Base-by-base conservation (phyloP, 768 basidiomycete species). In the Macrolepiota albuminosa region DNA sequence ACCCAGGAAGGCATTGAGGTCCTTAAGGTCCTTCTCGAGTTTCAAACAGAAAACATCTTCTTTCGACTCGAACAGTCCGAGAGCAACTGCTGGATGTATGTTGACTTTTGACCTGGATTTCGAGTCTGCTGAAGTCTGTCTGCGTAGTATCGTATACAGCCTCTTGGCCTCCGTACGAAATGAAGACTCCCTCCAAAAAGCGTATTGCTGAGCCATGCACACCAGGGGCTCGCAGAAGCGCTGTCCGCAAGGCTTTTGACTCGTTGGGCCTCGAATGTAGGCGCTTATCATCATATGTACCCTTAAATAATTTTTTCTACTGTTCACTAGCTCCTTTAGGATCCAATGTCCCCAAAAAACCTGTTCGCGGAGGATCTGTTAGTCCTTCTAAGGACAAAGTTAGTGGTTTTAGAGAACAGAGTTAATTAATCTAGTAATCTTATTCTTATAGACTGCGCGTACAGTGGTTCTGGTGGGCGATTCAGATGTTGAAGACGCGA, bases 401-500 rank as follows among this genome's bases (percentile, higher is more conserved):
- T 29, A 21, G 54, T 43, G 10, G 8, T 42, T 7, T 6, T n/a
- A 54, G 18, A 42, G 10, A 54, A 33, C n/a, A 31, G 8, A 21
- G 26, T 43, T 29, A 18, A 54, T 43, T 31, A 14, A 42, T 43
- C 3, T 6, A 54, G 11, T 43, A 6, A 21, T 13, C 11, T 42
- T 54, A 11, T 42, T 29, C n/a, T 29, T 40, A 26, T n/a, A 54
- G 54, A 21, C 16, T 13, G 11, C 10, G 16, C 53, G 39, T 14
- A 11, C 9, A 21, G 29, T 43, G 11, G 21, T 59, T 14, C 47
- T 39, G 13, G 58, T 54, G 4, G 64, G 64, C 33, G 61, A 64
- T 1, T 61, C 64, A 1, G 63, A 66, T 9, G 54, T 34, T 29
- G 61, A 59, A 18, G 63, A 66, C 3, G 43, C 31, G 1, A 4